A percentile compares a stretch with the other conserved stretches of the same genome.
phyloP scores from a whole-genome alignment of 192 early-diverging fungal species.

The Umbelopsis sp. region DNA sequence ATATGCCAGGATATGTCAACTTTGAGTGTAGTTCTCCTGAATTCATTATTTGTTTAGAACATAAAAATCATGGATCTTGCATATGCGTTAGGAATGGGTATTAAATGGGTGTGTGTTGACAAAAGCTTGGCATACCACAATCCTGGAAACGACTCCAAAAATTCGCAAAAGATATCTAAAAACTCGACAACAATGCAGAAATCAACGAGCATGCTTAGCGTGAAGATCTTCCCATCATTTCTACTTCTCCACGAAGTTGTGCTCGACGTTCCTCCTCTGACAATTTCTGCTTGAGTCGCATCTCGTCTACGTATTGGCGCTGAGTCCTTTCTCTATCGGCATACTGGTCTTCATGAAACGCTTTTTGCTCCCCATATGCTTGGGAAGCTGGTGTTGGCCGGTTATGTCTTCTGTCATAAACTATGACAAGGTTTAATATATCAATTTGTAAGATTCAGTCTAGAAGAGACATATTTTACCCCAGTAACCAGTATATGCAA shows the following conservation, averaged over 20 bases:
- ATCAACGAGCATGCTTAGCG: neutral
- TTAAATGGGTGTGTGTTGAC: no score
- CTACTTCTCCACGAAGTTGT: conserved; percentile 9
- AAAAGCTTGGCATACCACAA: no score
- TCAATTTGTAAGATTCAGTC: neutral
- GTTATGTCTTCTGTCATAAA: conserved; percentile 24
- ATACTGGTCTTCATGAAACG: conserved; percentile 10
- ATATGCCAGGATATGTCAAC: no score
- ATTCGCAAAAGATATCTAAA: no score
- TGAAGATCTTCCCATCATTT: conserved; percentile 13
- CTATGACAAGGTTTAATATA: conserved; percentile 2
- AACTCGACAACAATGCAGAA: neutral
- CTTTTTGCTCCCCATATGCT: neutral
- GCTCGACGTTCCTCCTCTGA: conserved; percentile 8
- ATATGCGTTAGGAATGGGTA: no score
- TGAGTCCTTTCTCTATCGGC: conserved; percentile 9
- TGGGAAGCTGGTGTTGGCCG: conserved; percentile 23
- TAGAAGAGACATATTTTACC: neutral
- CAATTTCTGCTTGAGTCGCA: neutral
- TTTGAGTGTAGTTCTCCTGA: no score
- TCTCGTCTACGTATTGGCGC: conserved; percentile 4
- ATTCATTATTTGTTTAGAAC: no score
- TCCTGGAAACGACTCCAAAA: no score
- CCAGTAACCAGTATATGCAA: conserved; percentile 22
- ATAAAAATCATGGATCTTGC: no score